Evolutionary conservation across 441 rosid species (phyloP).

Genomic region (Manihot esculenta): DNA sequence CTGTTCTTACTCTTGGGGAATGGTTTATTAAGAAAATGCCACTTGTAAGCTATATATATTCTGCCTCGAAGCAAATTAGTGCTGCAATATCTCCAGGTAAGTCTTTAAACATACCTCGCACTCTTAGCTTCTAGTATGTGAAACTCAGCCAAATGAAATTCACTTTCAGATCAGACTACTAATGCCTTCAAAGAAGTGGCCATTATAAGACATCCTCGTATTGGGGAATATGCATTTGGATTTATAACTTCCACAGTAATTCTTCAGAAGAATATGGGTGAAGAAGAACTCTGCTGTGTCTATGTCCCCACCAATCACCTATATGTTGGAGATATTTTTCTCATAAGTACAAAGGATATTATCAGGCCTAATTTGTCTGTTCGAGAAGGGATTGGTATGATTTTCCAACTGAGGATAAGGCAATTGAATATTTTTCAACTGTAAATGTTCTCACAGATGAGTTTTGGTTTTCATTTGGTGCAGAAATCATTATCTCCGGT

Average conservation of each 20-base stretch:
- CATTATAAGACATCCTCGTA: slow-evolving; percentile 63
- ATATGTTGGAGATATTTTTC: slow-evolving; percentile 88
- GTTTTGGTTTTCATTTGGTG: slow-evolving; percentile 7
- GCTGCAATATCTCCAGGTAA: slow-evolving; percentile 71
- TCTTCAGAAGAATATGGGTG: slow-evolving; percentile 47
- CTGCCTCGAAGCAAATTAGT: slow-evolving; percentile 73
- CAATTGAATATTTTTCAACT: not conserved
- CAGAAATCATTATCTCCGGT: slow-evolving; percentile 81
- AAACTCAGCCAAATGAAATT: not conserved
- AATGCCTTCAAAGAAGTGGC: slow-evolving; percentile 77
- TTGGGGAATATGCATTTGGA: slow-evolving; percentile 73
- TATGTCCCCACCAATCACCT: slow-evolving; percentile 95
- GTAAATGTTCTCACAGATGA: not conserved
- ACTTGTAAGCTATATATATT: slow-evolving; percentile 57
- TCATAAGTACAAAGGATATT: slow-evolving; percentile 66
- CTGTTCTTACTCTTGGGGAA: slow-evolving; percentile 64
- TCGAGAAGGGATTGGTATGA: slow-evolving; percentile 90
- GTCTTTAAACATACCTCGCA: not conserved
- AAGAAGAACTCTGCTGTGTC: slow-evolving; percentile 57
- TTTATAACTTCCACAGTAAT: slow-evolving; percentile 58
- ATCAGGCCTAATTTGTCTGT: slow-evolving; percentile 89
- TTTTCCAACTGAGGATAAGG: not conserved
- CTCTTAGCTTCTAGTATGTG: not conserved
- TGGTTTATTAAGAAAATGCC: slow-evolving; percentile 84
- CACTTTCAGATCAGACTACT: slow-evolving; percentile 52